These are phyloP conservation scores for Dichomitus squalens DNA, from an alignment of 1,284 basidiomycete species.

Conservation along the genomic window DNA sequence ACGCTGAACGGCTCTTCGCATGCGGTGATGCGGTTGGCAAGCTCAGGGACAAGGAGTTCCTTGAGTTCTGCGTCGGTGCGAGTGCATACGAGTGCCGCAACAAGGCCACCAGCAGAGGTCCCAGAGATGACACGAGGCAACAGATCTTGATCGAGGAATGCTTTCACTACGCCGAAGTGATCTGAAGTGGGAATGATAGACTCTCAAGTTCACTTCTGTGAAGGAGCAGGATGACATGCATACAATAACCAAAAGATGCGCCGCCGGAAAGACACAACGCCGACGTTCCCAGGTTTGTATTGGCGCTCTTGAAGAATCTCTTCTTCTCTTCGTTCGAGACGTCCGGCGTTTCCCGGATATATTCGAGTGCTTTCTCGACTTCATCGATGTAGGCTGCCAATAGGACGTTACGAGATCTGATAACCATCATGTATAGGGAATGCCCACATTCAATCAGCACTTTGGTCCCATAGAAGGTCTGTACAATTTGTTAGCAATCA, in stretches of 20 bases:
- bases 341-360: constrained; percentile 72
- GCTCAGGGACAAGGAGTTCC: constrained; percentile 73
- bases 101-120: constrained; percentile 90
- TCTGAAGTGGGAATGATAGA: constrained; percentile 43
- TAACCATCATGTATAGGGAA: not conserved
- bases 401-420: not conserved
- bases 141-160: constrained; percentile 86
- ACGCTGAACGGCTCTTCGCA: constrained; percentile 83
- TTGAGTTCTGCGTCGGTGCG: constrained; percentile 90
- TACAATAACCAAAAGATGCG: constrained; percentile 92
- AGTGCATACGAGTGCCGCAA: constrained; percentile 87
- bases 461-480: constrained; percentile 93
- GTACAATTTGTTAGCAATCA: constrained; percentile 2
- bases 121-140: constrained; percentile 91
- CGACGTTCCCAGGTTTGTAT: constrained; percentile 87
- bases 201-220: not conserved
- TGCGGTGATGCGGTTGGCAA: constrained; percentile 89
- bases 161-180: constrained; percentile 91
- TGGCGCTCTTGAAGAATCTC: constrained; percentile 88
- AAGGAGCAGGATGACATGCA: constrained; percentile 27
- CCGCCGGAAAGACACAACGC: constrained; percentile 95
- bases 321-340: constrained; percentile 89
- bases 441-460: constrained; percentile 76
- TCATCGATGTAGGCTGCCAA: constrained; percentile 77
- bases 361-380: constrained; percentile 73